Base-by-base conservation (phyloP, 495 filamentous ascomycete species). In the Ramalina intermedia region DNA sequence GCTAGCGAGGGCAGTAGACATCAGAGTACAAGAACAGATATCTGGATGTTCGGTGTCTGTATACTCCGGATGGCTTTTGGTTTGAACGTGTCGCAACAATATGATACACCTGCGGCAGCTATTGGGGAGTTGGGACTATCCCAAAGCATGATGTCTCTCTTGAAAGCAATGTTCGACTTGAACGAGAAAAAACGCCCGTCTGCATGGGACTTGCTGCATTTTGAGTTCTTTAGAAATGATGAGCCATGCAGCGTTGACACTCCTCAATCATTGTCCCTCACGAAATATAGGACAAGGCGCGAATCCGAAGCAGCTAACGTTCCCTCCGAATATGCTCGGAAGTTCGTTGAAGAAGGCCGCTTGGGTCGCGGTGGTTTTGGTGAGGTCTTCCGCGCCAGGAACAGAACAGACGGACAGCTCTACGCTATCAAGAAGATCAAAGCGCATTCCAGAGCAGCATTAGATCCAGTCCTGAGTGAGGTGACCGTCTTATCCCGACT, bases 371-470 rank as follows among this genome's bases (percentile, higher is more conserved):
- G 91, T 14, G 93, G 90, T 2, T 98, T 93, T 63, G 91, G 93
- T 26, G 85, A 96, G 66, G 91, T 98, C n/a, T 87, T 98, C 39
- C 88, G 90, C 61, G 90, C 91, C 6, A 76, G 93, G 49, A 94
- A 95, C 57, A 93, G 88, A 63, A 75, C 95, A 6, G 90, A 96
- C 64, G 85, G 86, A 8, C 82, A 84, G 46, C 78, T 93, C 11
- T 98, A 98, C 70, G 91, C 91, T 4, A 80, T 98, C 53, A 98
- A 98, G 63, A 96, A 96, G 59, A 93, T 98, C 47, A 85, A 80
- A 20, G 82, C 89, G 53, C 81, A 80, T 44, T 86, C 87, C 16
- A 74, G 84, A 36, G 71, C 81, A 36, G 84, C 84, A 21, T 66
- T 96, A 43, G 84, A 84, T 20, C 82, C 90, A 55, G 85, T 94